Percentiles rank a stretch among this genome's conserved stretches.
Conservation (phyloP, 2,329 filamentous ascomycete genomes). For the Fusarium lyarnte region DNA sequence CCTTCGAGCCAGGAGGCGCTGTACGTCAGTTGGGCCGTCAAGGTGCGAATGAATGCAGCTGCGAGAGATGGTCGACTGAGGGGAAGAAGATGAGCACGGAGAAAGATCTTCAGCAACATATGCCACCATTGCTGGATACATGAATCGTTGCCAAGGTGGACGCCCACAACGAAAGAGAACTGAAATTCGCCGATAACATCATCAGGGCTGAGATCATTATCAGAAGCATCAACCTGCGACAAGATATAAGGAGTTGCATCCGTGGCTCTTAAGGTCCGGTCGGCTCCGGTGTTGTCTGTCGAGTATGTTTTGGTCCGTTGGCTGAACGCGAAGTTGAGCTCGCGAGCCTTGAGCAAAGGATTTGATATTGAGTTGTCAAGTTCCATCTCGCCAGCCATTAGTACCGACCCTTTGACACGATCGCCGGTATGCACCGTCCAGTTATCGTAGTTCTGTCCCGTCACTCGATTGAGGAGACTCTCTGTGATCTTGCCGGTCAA, state of each 20-base stretch:
- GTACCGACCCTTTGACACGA: constrained; percentile 56
- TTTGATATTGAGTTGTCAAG: constrained; percentile 53
- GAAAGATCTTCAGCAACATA: constrained; percentile 60
- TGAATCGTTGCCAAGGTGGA: constrained; percentile 65
- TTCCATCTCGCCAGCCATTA: constrained; percentile 51
- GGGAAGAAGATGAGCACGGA: constrained; percentile 60
- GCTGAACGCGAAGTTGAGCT: constrained; percentile 60
- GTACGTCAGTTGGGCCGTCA: constrained; percentile 66
- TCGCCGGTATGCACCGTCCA: constrained; percentile 67
- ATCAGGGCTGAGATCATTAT: constrained; percentile 43
- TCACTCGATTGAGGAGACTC: constrained; percentile 58
- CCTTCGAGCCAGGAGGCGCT: constrained; percentile 59
- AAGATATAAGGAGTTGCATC: constrained; percentile 61
- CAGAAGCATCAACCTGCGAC: constrained; percentile 49
- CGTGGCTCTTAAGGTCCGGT: constrained; percentile 55
- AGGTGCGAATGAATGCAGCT: constrained; percentile 57
- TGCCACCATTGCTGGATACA: constrained; percentile 72
- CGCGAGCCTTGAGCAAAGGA: constrained; percentile 47
- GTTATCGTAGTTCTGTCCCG: constrained; percentile 51
- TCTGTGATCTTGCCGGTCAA: constrained; percentile 61
- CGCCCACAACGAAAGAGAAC: constrained; percentile 66
- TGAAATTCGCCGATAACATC: constrained; percentile 69
- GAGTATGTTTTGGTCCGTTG: constrained; percentile 56
- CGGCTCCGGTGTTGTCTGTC: constrained; percentile 48
- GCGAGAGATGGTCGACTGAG: constrained; percentile 56